These are phyloP conservation scores for Poa pratensis DNA, from an alignment of 176 grass and related monocot species.

Conservation along the genomic window DNA sequence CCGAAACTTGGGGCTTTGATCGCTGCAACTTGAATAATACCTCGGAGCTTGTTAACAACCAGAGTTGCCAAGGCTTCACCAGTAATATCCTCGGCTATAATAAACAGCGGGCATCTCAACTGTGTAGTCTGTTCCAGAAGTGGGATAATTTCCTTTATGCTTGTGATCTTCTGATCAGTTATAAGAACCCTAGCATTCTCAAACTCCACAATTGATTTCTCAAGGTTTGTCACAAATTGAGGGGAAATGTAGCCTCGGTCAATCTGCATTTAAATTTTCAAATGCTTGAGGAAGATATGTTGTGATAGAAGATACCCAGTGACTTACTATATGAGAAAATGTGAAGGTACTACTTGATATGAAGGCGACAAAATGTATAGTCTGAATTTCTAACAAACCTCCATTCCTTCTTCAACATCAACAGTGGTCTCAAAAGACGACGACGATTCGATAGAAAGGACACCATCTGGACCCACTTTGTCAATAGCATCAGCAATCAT, in stretches of 20 bases:
- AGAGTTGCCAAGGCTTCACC: constrained; percentile 78
- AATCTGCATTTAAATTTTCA: constrained; percentile 50
- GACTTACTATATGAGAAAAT: not conserved
- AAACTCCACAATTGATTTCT: constrained; percentile 77
- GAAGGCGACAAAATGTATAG: not conserved
- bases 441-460: constrained; percentile 90
- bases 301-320: constrained; percentile 5
- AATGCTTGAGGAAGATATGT: not conserved
- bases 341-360: not conserved
- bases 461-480: constrained; percentile 90
- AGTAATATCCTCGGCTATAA: constrained; percentile 72
- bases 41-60: constrained; percentile 77
- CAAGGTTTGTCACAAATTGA: constrained; percentile 76
- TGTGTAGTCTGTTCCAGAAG: constrained; percentile 71
- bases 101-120: constrained; percentile 64
- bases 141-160: constrained; percentile 77
- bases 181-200: constrained; percentile 80
- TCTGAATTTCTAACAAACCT: constrained; percentile 56
- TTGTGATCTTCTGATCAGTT: constrained; percentile 79
- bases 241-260: constrained; percentile 77
- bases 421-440: constrained; percentile 94
- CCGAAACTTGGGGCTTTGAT: constrained; percentile 84
- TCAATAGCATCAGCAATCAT: constrained; percentile 97
- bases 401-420: constrained; percentile 98
- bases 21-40: constrained; percentile 71